Base-by-base conservation (phyloP, 2,329 filamentous ascomycete genomes). In the Aspergillus awamori region DNA sequence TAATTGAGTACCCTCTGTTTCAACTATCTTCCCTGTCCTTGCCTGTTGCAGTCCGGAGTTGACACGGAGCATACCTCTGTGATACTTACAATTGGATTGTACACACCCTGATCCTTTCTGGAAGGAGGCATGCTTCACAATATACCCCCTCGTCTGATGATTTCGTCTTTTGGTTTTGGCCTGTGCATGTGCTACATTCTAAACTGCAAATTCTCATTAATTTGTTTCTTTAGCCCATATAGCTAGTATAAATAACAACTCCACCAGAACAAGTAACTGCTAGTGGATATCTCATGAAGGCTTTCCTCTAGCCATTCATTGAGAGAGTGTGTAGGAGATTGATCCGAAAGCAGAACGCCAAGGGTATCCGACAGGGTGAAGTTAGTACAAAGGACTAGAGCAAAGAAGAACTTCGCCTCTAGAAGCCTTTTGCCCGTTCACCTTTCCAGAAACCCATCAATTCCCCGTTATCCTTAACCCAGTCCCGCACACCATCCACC, bases 401-500 rank as follows among this genome's bases (percentile, higher is more conserved):
- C n/a, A 38, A 13, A 39, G 2, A 30, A 26, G 17, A 10, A 10
- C 22, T 17, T 38, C 43, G 10, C 10, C 15, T 24, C 68, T 67
- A 79, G 61, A 81, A 79, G 51, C 76, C 68, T 67, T 83, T 82
- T 53, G 83, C 83, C 65, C 80, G 81, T 61, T 87, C 85, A 2
- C 84, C 84, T 66, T 81, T 83, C 85, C 86, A 87, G 43, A 87
- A 77, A 0, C 87, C 87, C 82, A 89, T 82, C 28, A 87, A 72
- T 68, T 87, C 84, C 2, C 86, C 86, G 24, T 83, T 88, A 71
- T 88, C 86, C 1, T 81, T 81, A 8, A 86, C 80, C 86, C 86
- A 89, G 36, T 86, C 84, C 62, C 81, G 79, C 26, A 85, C 80
- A 30, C 83, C 80, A 66, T 85, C 85, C 8, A 89, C 85, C 60